phyloP scores from a whole-genome alignment of 2,329 filamentous ascomycete genomes.

The Podosphaera aphanis region DNA sequence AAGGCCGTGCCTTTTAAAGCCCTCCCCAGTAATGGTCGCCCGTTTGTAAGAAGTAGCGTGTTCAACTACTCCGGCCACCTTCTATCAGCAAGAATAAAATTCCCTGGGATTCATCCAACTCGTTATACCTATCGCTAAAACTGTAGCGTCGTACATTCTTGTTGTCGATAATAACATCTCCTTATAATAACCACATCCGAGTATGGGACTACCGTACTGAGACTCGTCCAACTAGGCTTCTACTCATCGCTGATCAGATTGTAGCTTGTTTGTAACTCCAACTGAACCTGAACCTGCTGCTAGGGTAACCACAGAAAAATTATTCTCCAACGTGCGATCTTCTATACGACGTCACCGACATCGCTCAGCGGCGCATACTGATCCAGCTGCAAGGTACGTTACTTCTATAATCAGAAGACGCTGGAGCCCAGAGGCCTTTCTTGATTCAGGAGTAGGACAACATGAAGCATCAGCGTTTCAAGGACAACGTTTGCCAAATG shows the following conservation, averaged over 20 bases:
- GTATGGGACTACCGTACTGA: conserved; percentile 16
- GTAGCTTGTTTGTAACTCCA: conserved; percentile 15
- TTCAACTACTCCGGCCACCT: no score
- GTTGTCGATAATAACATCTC: no score
- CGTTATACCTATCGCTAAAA: no score
- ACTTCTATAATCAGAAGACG: conserved; percentile 8
- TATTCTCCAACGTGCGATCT: conserved; percentile 11
- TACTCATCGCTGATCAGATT: conserved; percentile 8
- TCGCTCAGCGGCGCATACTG: conserved; percentile 1
- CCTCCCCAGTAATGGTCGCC: no score
- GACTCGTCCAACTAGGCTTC: conserved; percentile 5
- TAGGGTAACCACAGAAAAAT: conserved; percentile 12
- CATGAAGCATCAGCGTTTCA: not conserved
- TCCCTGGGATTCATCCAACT: no score
- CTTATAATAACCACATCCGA: not conserved
- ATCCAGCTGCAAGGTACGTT: conserved; percentile 6
- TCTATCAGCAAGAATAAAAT: no score
- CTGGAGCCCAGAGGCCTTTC: conserved; percentile 4
- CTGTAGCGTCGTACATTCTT: no score
- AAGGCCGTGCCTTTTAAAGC: no score
- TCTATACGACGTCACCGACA: conserved; percentile 13
- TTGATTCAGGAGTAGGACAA: not conserved
- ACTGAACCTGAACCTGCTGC: conserved; percentile 11
- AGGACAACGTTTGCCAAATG: not conserved
- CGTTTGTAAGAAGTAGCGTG: no score